A percentile compares a stretch with the other conserved stretches of the same genome.
Evolutionary conservation across 2,329 filamentous ascomycete genomes (phyloP).

Genomic region (Westerdykella ornata): DNA sequence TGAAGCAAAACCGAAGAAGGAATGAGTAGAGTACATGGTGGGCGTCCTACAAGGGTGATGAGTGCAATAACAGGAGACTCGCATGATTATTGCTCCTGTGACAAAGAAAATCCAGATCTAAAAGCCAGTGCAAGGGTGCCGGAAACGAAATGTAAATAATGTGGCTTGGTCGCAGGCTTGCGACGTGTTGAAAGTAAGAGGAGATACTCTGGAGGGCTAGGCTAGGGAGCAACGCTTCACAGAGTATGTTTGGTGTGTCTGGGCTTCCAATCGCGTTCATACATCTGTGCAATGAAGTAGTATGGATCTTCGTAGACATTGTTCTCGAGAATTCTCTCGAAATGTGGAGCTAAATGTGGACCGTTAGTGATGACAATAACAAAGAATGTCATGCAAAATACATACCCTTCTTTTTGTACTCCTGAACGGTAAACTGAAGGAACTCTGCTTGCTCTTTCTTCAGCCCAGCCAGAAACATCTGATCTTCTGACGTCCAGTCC

Average conservation of each 20-base stretch:
- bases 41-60: no score
- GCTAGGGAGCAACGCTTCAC: no score
- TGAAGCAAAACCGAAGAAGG: no score
- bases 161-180: no score
- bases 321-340: conserved; percentile 1
- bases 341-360: neutral
- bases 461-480: conserved; percentile 1
- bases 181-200: no score
- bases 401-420: conserved; percentile 1
- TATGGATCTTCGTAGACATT: conserved; percentile 2
- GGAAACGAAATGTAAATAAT: no score
- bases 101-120: no score
- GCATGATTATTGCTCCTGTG: no score
- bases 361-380: neutral
- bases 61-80: no score
- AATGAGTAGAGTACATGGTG: no score
- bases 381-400: neutral
- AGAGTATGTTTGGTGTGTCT: neutral
- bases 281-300: conserved; percentile 5
- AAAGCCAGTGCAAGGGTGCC: no score
- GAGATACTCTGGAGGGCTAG: no score
- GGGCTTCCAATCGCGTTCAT: conserved; percentile 4
- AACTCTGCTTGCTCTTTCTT: conserved; percentile 2
- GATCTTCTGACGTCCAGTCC: conserved; percentile 4
- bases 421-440: neutral